These are phyloP conservation scores for Cladosporium halotolerans DNA, from an alignment of 2,329 filamentous ascomycete species.

Conservation along the genomic window DNA sequence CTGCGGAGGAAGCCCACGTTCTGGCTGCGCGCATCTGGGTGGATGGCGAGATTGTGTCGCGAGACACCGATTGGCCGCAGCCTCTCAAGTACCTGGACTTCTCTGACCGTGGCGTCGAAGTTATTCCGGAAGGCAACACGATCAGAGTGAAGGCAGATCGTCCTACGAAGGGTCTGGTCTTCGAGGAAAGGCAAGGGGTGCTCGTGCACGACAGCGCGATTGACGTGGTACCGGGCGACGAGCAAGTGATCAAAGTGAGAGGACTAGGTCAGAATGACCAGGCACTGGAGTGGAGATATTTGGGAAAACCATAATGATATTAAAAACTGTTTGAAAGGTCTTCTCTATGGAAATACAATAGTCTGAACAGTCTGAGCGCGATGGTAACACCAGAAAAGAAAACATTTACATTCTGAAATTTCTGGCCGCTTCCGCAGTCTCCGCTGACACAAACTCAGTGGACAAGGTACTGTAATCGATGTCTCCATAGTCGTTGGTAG, in stretches of 20 bases:
- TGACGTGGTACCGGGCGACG: slow-evolving; percentile 54
- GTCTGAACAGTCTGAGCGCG: too few relatives aligned
- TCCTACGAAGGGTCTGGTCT: slow-evolving; percentile 55
- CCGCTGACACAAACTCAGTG: too few relatives aligned
- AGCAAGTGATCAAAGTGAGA: slow-evolving; percentile 42
- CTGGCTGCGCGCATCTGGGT: slow-evolving; percentile 49
- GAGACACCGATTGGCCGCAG: slow-evolving; percentile 56
- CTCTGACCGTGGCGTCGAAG: slow-evolving; percentile 44
- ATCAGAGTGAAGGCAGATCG: slow-evolving; percentile 44
- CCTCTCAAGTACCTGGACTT: slow-evolving; percentile 55
- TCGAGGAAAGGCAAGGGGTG: slow-evolving; percentile 52
- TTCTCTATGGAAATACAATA: too few relatives aligned
- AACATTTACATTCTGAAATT: too few relatives aligned
- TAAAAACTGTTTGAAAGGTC: too few relatives aligned
- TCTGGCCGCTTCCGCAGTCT: too few relatives aligned
- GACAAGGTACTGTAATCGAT: too few relatives aligned
- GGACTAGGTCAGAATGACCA: slow-evolving; percentile 35
- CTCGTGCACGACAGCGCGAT: slow-evolving; percentile 51
- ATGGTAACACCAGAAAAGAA: too few relatives aligned
- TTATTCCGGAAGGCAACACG: slow-evolving; percentile 32
- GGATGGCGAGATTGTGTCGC: slow-evolving; percentile 43
- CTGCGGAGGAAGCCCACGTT: slow-evolving; percentile 48
- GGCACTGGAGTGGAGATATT: slow-evolving; percentile 40
- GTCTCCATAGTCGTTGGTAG: too few relatives aligned
- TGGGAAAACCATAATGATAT: slow-evolving; percentile 30